Evolutionary conservation across 2,329 filamentous ascomycete species (phyloP).

Genomic region (Alternaria sp.): DNA sequence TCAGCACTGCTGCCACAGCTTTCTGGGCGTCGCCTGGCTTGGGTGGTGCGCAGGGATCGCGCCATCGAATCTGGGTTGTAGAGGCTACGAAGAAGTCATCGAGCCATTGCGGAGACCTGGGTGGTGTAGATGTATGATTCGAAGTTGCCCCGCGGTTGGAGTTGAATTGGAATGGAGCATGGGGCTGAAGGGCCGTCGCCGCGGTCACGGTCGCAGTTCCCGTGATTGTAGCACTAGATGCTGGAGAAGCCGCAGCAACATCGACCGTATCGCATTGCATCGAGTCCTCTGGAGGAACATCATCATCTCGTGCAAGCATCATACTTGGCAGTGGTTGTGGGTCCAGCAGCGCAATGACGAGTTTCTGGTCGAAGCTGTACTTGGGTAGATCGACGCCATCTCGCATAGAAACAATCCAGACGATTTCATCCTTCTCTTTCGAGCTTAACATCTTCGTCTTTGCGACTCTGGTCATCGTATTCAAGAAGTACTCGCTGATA

Average conservation of each 20-base stretch:
- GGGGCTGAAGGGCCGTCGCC: not conserved
- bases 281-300: not conserved
- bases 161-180: constrained; percentile 26
- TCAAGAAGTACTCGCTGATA: constrained; percentile 33
- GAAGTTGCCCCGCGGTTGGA: constrained; percentile 2
- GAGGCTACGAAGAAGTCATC: constrained; percentile 28
- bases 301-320: not conserved
- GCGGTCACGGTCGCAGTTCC: not conserved
- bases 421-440: constrained; percentile 33
- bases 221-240: not conserved
- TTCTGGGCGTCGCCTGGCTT: constrained; percentile 20
- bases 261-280: not conserved
- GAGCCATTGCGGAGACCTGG: not conserved
- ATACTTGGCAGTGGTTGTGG: constrained; percentile 3
- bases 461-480: constrained; percentile 19
- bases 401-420: constrained; percentile 26
- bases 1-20: constrained; percentile 16
- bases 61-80: constrained; percentile 39
- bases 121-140: not conserved
- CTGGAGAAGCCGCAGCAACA: not conserved
- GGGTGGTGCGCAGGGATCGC: constrained; percentile 12
- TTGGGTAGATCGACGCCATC: constrained; percentile 22
- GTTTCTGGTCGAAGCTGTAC: constrained; percentile 35
- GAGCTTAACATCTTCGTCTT: constrained; percentile 19
- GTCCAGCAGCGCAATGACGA: constrained; percentile 34